phyloP scores from a whole-genome alignment of 2,329 filamentous ascomycete species.

The Cytospora schulzeri region DNA sequence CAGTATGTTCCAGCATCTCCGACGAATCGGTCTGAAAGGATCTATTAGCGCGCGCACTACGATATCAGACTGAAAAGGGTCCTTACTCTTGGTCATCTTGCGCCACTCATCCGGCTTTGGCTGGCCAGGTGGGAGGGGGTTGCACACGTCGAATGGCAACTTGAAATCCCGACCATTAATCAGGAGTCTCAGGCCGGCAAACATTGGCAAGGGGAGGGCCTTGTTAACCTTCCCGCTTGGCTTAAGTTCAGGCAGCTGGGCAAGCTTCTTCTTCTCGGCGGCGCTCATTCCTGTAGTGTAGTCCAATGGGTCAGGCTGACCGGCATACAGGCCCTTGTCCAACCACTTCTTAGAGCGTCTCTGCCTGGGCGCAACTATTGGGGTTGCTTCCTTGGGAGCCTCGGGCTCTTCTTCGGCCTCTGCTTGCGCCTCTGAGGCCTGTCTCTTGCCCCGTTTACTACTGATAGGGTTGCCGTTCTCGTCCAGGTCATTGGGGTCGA shows the following conservation, averaged over 20 bases:
- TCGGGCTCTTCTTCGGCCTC: conserved; percentile 9
- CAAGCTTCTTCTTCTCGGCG: conserved; percentile 54
- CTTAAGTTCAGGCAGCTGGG: conserved; percentile 49
- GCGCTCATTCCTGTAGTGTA: conserved; percentile 50
- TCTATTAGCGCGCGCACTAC: conserved; percentile 26
- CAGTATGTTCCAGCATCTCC: conserved; percentile 79
- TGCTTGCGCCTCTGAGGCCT: conserved; percentile 29
- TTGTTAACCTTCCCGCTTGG: conserved; percentile 54
- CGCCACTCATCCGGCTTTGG: conserved; percentile 93
- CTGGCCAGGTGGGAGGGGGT: conserved; percentile 80
- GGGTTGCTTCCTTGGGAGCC: conserved; percentile 35
- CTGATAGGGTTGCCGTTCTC: conserved; percentile 41
- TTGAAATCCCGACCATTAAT: conserved; percentile 80
- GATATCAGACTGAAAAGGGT: conserved; percentile 5
- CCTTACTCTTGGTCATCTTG: conserved; percentile 83
- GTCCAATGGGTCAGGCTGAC: conserved; percentile 64
- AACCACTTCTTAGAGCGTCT: conserved; percentile 74
- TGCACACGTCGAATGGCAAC: conserved; percentile 87
- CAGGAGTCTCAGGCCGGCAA: conserved; percentile 70
- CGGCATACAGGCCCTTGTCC: conserved; percentile 81
- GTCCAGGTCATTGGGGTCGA: conserved; percentile 46
- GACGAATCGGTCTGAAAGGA: conserved; percentile 77
- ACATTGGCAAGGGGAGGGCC: conserved; percentile 75
- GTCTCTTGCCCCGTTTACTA: conserved; percentile 39
- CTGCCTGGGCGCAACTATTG: conserved; percentile 41